Percentiles rank a stretch among this genome's conserved stretches.
Evolutionary conservation across 192 early-diverging fungal species (phyloP).

Genomic region (Geranomyces michiganensis): DNA sequence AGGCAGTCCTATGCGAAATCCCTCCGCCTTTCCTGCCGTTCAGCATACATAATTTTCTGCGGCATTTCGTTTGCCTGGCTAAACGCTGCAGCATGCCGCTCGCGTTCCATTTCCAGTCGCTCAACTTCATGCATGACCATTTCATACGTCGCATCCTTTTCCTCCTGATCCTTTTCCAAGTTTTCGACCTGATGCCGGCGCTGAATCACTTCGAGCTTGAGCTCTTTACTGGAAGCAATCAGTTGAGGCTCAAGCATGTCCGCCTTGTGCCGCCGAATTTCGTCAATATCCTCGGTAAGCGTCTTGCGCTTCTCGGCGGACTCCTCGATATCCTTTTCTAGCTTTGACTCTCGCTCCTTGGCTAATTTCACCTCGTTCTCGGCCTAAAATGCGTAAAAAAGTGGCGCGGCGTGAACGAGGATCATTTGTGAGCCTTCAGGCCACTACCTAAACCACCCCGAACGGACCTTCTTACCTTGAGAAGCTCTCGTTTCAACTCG

Average conservation of each 20-base stretch:
- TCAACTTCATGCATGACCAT: conserved; percentile 58
- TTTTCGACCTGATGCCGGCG: conserved; percentile 65
- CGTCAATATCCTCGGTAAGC: conserved; percentile 60
- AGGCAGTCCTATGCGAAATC: neutral
- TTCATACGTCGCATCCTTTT: conserved; percentile 62
- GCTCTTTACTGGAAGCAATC: conserved; percentile 62
- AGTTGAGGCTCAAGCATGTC: conserved; percentile 71
- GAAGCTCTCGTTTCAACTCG: conserved; percentile 61
- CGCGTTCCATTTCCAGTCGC: conserved; percentile 57
- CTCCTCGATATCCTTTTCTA: conserved; percentile 60
- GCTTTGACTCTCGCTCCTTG: conserved; percentile 51
- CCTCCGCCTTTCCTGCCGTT: neutral
- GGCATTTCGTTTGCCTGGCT: conserved; percentile 63
- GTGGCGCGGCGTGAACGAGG: too few species aligned
- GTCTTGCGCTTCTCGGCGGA: conserved; percentile 39
- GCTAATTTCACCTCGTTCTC: conserved; percentile 65
- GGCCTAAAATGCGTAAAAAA: conserved; percentile 36
- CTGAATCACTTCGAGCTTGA: conserved; percentile 66
- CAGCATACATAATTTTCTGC: conserved; percentile 60
- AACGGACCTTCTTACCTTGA: conserved; percentile 44
- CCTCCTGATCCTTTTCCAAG: conserved; percentile 66
- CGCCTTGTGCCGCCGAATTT: conserved; percentile 63
- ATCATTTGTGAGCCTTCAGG: too few species aligned
- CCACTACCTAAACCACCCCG: neutral
- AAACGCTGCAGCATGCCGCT: conserved; percentile 55